These are phyloP conservation scores for Bryoglossum gracile DNA, from an alignment of 495 filamentous ascomycete genomes.

Conservation along the genomic window DNA sequence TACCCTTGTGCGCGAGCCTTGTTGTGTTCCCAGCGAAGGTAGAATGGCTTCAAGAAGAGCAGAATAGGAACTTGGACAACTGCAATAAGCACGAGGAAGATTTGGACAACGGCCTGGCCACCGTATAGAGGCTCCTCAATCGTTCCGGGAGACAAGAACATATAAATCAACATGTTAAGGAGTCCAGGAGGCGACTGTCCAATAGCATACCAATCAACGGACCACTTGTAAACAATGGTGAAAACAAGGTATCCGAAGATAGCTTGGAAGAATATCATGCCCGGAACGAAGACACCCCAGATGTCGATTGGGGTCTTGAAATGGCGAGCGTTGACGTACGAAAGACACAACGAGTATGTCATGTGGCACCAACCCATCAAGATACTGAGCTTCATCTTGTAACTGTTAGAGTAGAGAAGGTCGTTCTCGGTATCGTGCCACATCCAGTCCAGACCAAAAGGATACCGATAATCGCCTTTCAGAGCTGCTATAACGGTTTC, in stretches of 20 bases:
- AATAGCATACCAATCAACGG: slow-evolving; percentile 70
- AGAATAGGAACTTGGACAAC: slow-evolving; percentile 81
- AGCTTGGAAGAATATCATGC: slow-evolving; percentile 98
- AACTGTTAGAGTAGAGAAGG: slow-evolving; percentile 89
- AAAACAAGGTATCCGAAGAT: slow-evolving; percentile 97
- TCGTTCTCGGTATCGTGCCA: slow-evolving; percentile 96
- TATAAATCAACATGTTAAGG: slow-evolving; percentile 99
- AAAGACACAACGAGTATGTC: slow-evolving; percentile 93
- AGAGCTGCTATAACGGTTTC: slow-evolving; percentile 55
- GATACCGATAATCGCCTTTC: slow-evolving; percentile 70
- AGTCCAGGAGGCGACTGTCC: slow-evolving; percentile 70
- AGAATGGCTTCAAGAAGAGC: slow-evolving; percentile 92
- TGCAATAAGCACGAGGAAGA: slow-evolving; percentile 74
- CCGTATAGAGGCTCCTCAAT: slow-evolving; percentile 64
- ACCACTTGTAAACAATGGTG: slow-evolving; percentile 95
- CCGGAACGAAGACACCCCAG: slow-evolving; percentile 92
- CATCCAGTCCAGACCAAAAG: slow-evolving; percentile 92
- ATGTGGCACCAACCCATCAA: slow-evolving; percentile 94
- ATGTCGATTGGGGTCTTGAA: slow-evolving; percentile 93
- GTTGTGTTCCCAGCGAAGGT: slow-evolving; percentile 88
- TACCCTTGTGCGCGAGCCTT: slow-evolving; percentile 79
- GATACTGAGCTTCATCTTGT: slow-evolving; percentile 99
- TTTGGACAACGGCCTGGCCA: slow-evolving; percentile 69
- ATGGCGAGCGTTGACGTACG: slow-evolving; percentile 86
- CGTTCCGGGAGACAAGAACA: slow-evolving; percentile 85